phyloP scores from a whole-genome alignment of 306 rosid genomes.

The Sindora glabra region DNA sequence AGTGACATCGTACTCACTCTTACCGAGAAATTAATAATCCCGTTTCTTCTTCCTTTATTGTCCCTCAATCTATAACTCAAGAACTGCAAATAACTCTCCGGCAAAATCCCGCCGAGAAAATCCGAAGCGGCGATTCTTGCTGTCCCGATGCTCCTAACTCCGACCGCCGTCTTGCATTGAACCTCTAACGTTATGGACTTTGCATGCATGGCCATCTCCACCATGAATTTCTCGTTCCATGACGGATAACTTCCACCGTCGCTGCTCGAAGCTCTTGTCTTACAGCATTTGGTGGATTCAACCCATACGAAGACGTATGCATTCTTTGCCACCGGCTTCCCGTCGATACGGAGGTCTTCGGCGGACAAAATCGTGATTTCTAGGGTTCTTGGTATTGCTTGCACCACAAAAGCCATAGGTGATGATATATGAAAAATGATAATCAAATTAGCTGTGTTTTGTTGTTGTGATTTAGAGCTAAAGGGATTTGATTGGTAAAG shows the following conservation, averaged over 20 bases:
- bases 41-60: constrained; percentile 31
- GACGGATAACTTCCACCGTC: constrained; percentile 21
- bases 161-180: constrained; percentile 20
- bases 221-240: constrained; percentile 32
- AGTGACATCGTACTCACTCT: constrained; percentile 7
- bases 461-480: too few species aligned
- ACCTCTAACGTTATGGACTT: constrained; percentile 27
- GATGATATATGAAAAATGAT: too few species aligned
- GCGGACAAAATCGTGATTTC: constrained; percentile 37
- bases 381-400: constrained; percentile 3
- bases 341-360: constrained; percentile 19
- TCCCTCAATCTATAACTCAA: constrained; percentile 53
- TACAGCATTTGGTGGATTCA: constrained; percentile 1
- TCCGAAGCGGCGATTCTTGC: constrained; percentile 33
- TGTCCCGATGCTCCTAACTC: constrained; percentile 11
- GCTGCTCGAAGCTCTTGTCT: constrained; percentile 13
- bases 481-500: too few species aligned
- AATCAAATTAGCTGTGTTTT: too few species aligned
- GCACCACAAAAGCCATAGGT: not conserved
- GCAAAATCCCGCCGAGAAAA: constrained; percentile 20
- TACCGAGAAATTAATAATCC: constrained; percentile 46
- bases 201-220: constrained; percentile 29
- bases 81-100: constrained; percentile 30
- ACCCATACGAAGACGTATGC: constrained; percentile 21
- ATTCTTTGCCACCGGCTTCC: constrained; percentile 25